phyloP scores from a whole-genome alignment of 495 filamentous ascomycete genomes.

The Hyaloscypha bicolor region DNA sequence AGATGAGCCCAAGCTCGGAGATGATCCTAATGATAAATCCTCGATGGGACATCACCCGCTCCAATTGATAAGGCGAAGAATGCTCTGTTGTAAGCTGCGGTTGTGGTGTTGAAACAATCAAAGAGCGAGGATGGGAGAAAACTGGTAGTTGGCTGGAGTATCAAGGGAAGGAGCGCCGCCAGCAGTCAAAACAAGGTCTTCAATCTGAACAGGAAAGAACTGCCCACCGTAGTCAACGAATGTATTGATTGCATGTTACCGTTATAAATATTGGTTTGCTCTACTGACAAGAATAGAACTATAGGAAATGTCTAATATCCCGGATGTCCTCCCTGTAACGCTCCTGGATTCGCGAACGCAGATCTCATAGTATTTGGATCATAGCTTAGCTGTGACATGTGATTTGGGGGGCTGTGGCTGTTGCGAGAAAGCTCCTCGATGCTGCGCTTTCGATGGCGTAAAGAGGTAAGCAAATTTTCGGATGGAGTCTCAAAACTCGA shows the following conservation, averaged over 20 bases:
- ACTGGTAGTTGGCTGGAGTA: not conserved
- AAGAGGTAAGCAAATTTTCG: slow-evolving; percentile 14
- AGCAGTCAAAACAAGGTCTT: not conserved
- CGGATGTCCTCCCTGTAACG: slow-evolving; percentile 15
- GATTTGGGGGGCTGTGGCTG: slow-evolving; percentile 21
- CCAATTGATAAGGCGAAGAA: not conserved
- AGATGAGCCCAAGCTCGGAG: not conserved
- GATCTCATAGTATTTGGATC: slow-evolving; percentile 13
- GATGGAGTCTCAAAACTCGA: slow-evolving; percentile 43
- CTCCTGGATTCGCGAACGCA: slow-evolving; percentile 11
- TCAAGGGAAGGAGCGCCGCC: not conserved
- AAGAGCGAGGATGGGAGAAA: not conserved
- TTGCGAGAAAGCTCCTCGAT: slow-evolving; percentile 22
- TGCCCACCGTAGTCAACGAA: not conserved
- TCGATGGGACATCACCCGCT: not conserved
- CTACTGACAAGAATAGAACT: not conserved
- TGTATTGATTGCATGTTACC: not conserved
- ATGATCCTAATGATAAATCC: not conserved
- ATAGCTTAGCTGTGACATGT: slow-evolving; percentile 19
- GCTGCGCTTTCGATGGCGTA: slow-evolving; percentile 28
- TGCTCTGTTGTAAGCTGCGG: not conserved
- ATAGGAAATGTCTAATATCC: slow-evolving; percentile 1
- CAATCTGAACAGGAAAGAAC: not conserved
- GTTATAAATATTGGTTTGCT: not conserved
- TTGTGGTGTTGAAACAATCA: not conserved